Percentiles rank a stretch among this genome's conserved stretches.
These are phyloP conservation scores for Aspergillus vadensis DNA, from an alignment of 2,329 filamentous ascomycete genomes.

Conservation along the genomic window DNA sequence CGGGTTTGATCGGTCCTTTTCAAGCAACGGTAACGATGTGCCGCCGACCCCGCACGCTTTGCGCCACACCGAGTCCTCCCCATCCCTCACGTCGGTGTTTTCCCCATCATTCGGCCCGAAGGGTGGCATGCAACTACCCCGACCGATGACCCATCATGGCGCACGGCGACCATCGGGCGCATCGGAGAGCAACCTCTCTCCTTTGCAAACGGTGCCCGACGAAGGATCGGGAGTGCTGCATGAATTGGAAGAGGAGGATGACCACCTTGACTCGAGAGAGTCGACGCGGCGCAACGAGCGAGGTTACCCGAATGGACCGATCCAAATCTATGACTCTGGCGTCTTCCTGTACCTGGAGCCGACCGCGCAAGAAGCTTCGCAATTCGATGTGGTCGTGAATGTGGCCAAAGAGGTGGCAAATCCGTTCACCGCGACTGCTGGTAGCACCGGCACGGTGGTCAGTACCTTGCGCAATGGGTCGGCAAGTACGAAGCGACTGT, in stretches of 20 bases:
- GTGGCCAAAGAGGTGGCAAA: conserved; percentile 67
- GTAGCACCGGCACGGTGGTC: conserved; percentile 43
- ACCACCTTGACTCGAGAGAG: conserved; percentile 51
- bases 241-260: conserved; percentile 56
- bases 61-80: conserved; percentile 64
- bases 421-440: conserved; percentile 50
- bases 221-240: conserved; percentile 39
- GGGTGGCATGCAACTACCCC: conserved; percentile 55
- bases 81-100: conserved; percentile 57
- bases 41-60: conserved; percentile 61
- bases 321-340: conserved; percentile 63
- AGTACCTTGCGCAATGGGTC: conserved; percentile 53
- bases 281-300: conserved; percentile 64
- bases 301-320: conserved; percentile 65
- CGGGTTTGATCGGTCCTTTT: conserved; percentile 52
- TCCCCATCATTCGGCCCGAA: conserved; percentile 53
- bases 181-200: conserved; percentile 34
- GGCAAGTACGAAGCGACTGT: conserved; percentile 35
- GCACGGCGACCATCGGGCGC: conserved; percentile 29
- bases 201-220: conserved; percentile 29
- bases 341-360: conserved; percentile 66
- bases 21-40: conserved; percentile 49
- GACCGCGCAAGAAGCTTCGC: conserved; percentile 59
- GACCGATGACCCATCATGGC: conserved; percentile 37
- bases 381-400: conserved; percentile 66